Evolutionary conservation across 1,284 basidiomycete genomes (phyloP).

Genomic region (Fomitiporia mediterranea): DNA sequence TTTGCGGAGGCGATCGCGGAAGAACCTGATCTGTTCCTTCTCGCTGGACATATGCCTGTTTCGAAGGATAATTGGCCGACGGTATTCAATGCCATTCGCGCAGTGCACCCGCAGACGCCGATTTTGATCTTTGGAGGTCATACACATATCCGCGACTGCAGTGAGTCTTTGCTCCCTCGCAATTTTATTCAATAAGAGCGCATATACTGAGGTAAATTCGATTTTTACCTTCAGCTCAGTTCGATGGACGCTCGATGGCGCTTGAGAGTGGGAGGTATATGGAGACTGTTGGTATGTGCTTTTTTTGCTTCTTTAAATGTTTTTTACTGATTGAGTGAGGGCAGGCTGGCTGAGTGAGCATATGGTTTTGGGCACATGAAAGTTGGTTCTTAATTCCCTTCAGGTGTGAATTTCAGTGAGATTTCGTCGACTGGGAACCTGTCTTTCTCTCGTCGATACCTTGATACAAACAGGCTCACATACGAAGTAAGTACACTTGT

Average conservation of each 20-base stretch:
- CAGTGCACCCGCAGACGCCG: constrained; percentile 66
- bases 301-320: neutral
- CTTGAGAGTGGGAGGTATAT: constrained; percentile 83
- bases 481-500: constrained; percentile 31
- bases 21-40: constrained; percentile 81
- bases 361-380: neutral
- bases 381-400: neutral
- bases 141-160: constrained; percentile 45
- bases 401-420: constrained; percentile 52
- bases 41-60: constrained; percentile 75
- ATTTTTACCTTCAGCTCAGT: constrained; percentile 39
- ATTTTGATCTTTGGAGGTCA: constrained; percentile 76
- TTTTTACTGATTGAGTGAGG: constrained; percentile 1
- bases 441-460: constrained; percentile 62
- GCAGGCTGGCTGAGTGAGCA: constrained; percentile 50
- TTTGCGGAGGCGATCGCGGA: constrained; percentile 75
- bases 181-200: neutral
- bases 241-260: constrained; percentile 62
- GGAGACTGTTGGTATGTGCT: constrained; percentile 69
- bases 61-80: constrained; percentile 57
- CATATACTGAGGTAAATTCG: neutral
- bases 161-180: constrained; percentile 18
- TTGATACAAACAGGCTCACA: constrained; percentile 69
- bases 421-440: constrained; percentile 39
- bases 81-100: constrained; percentile 73